Evolutionary conservation across 306 rosid species (phyloP), one percentile per base, ranked within the genome.

Genomic region (Fragaria iinumae): DNA sequence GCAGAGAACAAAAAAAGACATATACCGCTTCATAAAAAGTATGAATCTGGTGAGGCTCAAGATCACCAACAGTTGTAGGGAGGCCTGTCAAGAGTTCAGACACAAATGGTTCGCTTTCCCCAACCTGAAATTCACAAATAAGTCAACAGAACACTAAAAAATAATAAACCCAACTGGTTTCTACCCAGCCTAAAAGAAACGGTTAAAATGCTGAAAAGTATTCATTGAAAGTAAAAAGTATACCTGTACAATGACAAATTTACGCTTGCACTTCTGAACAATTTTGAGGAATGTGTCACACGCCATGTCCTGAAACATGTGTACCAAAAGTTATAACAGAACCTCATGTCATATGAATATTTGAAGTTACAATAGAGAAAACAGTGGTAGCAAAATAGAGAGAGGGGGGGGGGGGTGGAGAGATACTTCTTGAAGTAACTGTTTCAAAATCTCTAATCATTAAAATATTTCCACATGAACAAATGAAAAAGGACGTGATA

Each of bases 231-330:
- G 44, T 60, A 3, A 45, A 14, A 11, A 13, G 63, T 45, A 57
- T 83, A 90, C 98, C 98, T 95, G 98, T 43, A 90, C 88, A 75
- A 90, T 89, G 20, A 95, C 97, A 80, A 95, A 95, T 80, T 95
- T 95, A 3, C 98, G 96, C 89, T 90, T 95, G 86, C 98, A 95
- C 87, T 92, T 95, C 84, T 90, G 96, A 73, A 95, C 97, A 56
- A 95, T 95, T 86, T 95, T 95, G 80, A 95, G 65, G 83, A 95
- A 95, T 34, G 98, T 95, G 84, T 95, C 98, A 36, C 98, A 95
- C 4, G 98, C 98, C 98, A 95, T 95, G 86, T 95, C 98, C 98
- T 95, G 90, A 80, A 87, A 79, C 23, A 73, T 17, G 71, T 6
- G 48, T 59, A 70, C 44, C 20, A 67, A 53, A 17, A 71, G 44